Conservation (phyloP, 345 rosid species). For the Psidium friedrichsthalianum region DNA sequence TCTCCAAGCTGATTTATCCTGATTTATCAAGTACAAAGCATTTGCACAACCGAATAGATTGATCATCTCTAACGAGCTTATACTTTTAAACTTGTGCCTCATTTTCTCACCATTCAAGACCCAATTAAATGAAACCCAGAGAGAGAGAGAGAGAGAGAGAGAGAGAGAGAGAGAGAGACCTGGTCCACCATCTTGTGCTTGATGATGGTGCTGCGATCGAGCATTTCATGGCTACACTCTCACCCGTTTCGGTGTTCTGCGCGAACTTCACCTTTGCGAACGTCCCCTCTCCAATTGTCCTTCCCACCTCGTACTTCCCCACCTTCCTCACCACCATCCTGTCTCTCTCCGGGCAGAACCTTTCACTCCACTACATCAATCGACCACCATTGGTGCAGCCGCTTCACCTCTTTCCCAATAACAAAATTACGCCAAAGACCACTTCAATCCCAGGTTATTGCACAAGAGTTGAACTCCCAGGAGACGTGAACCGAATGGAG, state of each 20-base stretch:
- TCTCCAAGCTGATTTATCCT: not conserved
- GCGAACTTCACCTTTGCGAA: constrained; percentile 97
- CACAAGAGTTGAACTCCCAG: not conserved
- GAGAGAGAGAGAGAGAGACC: constrained; percentile 27
- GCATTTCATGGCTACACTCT: constrained; percentile 95
- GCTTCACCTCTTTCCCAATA: not conserved
- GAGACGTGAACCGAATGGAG: not conserved
- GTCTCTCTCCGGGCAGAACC: not conserved
- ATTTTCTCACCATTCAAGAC: not conserved
- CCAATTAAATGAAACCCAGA: not conserved
- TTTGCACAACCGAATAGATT: not conserved
- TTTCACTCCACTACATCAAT: not conserved
- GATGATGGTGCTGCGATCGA: constrained; percentile 79
- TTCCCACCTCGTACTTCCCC: constrained; percentile 92
- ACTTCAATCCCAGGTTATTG: not conserved
- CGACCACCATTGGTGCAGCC: not conserved
- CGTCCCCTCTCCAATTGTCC: constrained; percentile 95
- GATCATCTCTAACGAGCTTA: not conserved
- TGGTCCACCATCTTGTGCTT: constrained; percentile 96
- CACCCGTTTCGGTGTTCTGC: constrained; percentile 95
- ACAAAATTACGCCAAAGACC: not conserved
- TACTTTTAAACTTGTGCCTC: not conserved
- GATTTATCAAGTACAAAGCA: not conserved
- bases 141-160: constrained; percentile 2
- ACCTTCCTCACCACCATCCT: constrained; percentile 85